Percentiles rank a stretch among this genome's conserved stretches.
These are phyloP conservation scores for Penicillium riverlandense DNA, from an alignment of 495 filamentous ascomycete species.

Conservation along the genomic window DNA sequence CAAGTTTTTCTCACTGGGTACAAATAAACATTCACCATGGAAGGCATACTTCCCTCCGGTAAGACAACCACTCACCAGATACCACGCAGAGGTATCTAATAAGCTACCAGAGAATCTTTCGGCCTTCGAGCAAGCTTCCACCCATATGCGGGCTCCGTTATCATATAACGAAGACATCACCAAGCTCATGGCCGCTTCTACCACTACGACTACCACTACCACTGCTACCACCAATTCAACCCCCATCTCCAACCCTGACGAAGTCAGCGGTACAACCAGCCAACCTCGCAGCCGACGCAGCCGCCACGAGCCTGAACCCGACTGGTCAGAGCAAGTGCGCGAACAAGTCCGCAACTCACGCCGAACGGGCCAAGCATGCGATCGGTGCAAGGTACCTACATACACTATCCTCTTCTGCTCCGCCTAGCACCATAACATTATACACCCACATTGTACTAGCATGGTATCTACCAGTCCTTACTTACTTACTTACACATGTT, in stretches of 20 bases:
- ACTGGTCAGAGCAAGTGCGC: conserved; percentile 5
- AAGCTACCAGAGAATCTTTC: too few species aligned
- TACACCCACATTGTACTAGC: too few species aligned
- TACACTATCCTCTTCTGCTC: conserved; percentile 1
- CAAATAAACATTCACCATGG: too few species aligned
- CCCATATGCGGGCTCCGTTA: too few species aligned
- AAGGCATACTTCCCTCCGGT: too few species aligned
- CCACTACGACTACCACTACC: background rate
- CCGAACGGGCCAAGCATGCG: conserved; percentile 81
- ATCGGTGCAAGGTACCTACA: conserved; percentile 75
- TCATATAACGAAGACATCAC: background rate
- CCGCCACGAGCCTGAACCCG: conserved; percentile 4
- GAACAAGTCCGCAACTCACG: conserved; percentile 6
- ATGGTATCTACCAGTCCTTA: background rate
- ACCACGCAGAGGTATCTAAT: too few species aligned
- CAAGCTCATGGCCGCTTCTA: background rate
- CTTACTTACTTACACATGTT: background rate
- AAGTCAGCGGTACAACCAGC: too few species aligned
- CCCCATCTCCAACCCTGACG: too few species aligned
- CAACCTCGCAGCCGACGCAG: background rate
- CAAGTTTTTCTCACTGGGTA: too few species aligned
- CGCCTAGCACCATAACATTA: background rate
- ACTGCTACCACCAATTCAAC: background rate
- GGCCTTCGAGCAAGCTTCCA: too few species aligned
- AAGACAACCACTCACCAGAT: too few species aligned